These are phyloP conservation scores for Cercospora sp. DNA, from an alignment of 2,329 filamentous ascomycete genomes.

Conservation along the genomic window DNA sequence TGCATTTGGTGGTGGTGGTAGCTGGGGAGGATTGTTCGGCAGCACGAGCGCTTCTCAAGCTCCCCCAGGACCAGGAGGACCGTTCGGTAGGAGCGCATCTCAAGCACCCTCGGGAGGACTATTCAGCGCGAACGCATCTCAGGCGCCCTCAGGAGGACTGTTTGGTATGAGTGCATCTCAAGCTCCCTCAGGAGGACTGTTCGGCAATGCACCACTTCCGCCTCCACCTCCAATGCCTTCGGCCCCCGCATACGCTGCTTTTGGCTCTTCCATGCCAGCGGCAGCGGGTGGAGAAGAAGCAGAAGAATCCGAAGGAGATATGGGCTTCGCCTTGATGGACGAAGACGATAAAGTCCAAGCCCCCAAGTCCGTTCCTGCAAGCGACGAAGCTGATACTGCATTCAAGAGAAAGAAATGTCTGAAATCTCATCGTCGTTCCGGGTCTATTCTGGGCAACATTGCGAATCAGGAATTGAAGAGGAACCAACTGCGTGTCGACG, in stretches of 20 bases:
- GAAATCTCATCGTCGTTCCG: background rate
- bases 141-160: background rate
- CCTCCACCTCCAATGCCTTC: background rate
- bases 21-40: background rate
- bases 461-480: background rate
- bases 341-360: background rate
- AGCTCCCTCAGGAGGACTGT: background rate
- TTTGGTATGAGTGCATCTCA: too few relatives aligned
- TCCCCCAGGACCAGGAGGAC: background rate
- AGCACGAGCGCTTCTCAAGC: background rate
- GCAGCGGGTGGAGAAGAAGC: too few relatives aligned
- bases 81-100: background rate
- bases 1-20: background rate
- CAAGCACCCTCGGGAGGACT: background rate
- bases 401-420: background rate
- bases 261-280: background rate
- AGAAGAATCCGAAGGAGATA: slow-evolving; percentile 23
- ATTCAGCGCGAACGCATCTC: background rate
- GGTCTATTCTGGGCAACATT: too few relatives aligned
- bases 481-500: background rate
- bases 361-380: background rate
- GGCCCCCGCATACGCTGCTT: background rate
- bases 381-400: background rate
- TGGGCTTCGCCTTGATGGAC: slow-evolving; percentile 28
- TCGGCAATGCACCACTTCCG: background rate